Evolutionary conservation across 75 land plant genomes (phyloP).

Genomic region (Pinus taeda): DNA sequence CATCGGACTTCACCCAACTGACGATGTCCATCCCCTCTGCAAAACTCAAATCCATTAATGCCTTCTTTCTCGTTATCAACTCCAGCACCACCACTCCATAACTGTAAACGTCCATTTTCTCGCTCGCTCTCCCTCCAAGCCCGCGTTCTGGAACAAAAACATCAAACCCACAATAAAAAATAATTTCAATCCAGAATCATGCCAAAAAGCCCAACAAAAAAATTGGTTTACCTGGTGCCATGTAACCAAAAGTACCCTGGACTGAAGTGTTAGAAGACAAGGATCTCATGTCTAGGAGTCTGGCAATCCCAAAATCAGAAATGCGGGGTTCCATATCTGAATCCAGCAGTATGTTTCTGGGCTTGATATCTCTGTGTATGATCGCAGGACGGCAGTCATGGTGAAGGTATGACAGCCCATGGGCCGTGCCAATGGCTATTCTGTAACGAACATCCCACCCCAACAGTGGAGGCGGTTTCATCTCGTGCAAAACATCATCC

Average conservation of each 20-base stretch:
- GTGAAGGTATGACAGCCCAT: slow-evolving; percentile 78
- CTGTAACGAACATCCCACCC: slow-evolving; percentile 49
- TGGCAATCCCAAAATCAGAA: slow-evolving; percentile 28
- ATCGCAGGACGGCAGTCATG: slow-evolving; percentile 56
- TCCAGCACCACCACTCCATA: slow-evolving; percentile 73
- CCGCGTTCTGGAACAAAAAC: slow-evolving; percentile 35
- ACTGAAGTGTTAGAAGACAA: slow-evolving; percentile 17
- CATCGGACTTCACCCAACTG: slow-evolving; percentile 41
- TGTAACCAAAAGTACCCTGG: slow-evolving; percentile 62
- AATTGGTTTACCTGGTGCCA: slow-evolving; percentile 57
- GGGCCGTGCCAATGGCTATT: slow-evolving; percentile 64
- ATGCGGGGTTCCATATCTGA: slow-evolving; percentile 61
- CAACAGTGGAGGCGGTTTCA: slow-evolving; percentile 20
- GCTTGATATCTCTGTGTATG: slow-evolving; percentile 27
- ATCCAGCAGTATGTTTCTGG: slow-evolving; percentile 74
- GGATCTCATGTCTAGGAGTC: neutral
- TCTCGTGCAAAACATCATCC: slow-evolving; percentile 49
- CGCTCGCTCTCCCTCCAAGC: slow-evolving; percentile 30
- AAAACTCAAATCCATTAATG: slow-evolving; percentile 45
- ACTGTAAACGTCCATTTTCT: slow-evolving; percentile 70
- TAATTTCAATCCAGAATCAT: neutral
- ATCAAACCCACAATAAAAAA: neutral
- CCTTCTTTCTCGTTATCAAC: slow-evolving; percentile 57
- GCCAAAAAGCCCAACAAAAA: neutral
- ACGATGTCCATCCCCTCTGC: slow-evolving; percentile 43